Evolutionary conservation across 1,284 basidiomycete species (phyloP).

Genomic region (Apiotrichum sp.): DNA sequence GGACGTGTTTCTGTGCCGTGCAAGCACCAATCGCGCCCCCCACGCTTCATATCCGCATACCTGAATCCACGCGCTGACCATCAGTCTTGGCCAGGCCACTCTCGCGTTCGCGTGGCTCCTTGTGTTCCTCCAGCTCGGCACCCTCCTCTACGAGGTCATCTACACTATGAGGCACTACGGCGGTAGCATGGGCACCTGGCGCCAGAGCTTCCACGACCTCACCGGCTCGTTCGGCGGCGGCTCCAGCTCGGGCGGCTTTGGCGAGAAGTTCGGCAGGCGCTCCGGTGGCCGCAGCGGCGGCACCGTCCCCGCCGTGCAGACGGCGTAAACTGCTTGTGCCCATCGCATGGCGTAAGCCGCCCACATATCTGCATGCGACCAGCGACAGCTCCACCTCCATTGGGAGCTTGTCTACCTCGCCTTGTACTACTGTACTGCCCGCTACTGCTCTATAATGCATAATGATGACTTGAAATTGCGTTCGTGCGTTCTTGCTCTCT

Average conservation of each 20-base stretch:
- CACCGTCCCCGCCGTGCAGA: constrained; percentile 3
- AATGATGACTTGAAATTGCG: no score
- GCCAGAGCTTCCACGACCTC: constrained; percentile 31
- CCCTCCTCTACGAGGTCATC: constrained; percentile 32
- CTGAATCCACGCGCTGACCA: no score
- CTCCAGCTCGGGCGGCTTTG: not conserved
- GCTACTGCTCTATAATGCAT: no score
- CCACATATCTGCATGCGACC: no score
- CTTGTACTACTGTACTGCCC: no score
- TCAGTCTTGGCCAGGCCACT: constrained; percentile 26
- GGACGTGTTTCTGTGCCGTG: no score
- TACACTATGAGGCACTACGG: constrained; percentile 28
- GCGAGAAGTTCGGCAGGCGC: not conserved
- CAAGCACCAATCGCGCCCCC: no score
- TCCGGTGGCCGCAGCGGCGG: not conserved
- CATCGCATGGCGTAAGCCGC: no score
- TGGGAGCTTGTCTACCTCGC: no score
- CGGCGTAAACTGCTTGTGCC: not conserved
- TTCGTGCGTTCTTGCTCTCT: no score
- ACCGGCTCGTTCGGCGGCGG: not conserved
- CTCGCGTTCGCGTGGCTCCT: constrained; percentile 41
- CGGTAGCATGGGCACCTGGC: constrained; percentile 22
- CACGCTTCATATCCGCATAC: not conserved
- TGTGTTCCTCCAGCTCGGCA: constrained; percentile 32
- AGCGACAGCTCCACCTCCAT: no score